Percentiles rank a stretch among this genome's conserved stretches.
phyloP scores from a whole-genome alignment of 2,329 filamentous ascomycete species.

The Ceratocystis eucalypticola region DNA sequence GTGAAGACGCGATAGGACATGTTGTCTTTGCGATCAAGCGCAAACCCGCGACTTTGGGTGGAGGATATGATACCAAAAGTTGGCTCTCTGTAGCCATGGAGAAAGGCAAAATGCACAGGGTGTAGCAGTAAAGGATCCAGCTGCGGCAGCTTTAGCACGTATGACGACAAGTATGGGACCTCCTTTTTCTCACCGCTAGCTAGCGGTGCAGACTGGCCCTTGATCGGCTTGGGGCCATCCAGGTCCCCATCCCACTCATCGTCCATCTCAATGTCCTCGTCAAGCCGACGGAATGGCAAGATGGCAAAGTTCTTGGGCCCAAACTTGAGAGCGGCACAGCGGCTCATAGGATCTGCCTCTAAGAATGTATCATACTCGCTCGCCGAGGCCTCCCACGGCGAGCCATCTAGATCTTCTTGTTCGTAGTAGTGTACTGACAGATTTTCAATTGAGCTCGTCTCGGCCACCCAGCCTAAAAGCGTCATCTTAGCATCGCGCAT shows the following conservation, averaged over 20 bases:
- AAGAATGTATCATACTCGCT: conserved; percentile 67
- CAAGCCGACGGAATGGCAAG: conserved; percentile 73
- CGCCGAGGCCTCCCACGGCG: conserved; percentile 67
- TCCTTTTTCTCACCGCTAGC: conserved; percentile 36
- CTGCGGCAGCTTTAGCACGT: conserved; percentile 79
- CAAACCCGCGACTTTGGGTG: conserved; percentile 55
- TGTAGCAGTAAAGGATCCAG: conserved; percentile 79
- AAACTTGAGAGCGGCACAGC: conserved; percentile 91
- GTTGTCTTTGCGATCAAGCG: conserved; percentile 72
- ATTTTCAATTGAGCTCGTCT: conserved; percentile 64
- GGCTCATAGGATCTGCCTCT: conserved; percentile 76
- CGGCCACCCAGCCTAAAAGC: conserved; percentile 84
- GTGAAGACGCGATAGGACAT: conserved; percentile 91
- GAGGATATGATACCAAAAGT: conserved; percentile 92
- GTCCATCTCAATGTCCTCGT: conserved; percentile 81
- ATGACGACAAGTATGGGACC: conserved; percentile 68
- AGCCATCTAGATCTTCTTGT: conserved; percentile 72
- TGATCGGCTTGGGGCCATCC: conserved; percentile 50
- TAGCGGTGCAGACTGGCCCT: conserved; percentile 27
- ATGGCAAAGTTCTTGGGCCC: conserved; percentile 81
- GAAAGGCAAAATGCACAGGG: conserved; percentile 80
- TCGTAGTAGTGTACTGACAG: conserved; percentile 98
- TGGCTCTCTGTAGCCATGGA: conserved; percentile 93
- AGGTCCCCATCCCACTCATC: conserved; percentile 69
- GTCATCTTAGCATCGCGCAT: conserved; percentile 88